A percentile compares a stretch with the other conserved stretches of the same genome.
Evolutionary conservation across 2,329 filamentous ascomycete species (phyloP).

Genomic region (Plenodomus biglobosus): DNA sequence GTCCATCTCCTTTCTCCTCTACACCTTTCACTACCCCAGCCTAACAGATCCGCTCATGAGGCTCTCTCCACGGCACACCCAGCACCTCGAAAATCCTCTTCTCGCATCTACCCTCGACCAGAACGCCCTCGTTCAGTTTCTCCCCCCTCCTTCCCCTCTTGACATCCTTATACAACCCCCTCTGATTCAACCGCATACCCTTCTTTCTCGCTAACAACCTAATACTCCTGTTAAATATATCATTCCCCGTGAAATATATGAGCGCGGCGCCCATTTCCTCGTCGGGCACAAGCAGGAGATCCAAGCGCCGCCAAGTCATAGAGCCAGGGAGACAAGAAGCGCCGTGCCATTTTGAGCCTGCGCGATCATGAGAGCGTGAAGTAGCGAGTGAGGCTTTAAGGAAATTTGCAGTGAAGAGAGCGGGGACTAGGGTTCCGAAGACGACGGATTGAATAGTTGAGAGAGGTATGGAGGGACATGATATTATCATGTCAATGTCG

Average conservation of each 20-base stretch:
- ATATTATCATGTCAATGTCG: constrained; percentile 85
- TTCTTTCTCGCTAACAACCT: constrained; percentile 77
- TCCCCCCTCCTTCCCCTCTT: constrained; percentile 59
- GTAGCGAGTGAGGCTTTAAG: constrained; percentile 70
- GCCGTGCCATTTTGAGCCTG: constrained; percentile 83
- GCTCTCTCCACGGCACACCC: constrained; percentile 77
- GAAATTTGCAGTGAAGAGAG: constrained; percentile 64
- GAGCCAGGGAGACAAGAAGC: constrained; percentile 69
- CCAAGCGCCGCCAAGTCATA: constrained; percentile 73
- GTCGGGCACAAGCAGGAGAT: constrained; percentile 80
- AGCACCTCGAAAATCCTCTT: constrained; percentile 77
- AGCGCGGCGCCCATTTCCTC: constrained; percentile 79
- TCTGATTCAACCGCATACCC: constrained; percentile 82
- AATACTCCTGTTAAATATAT: constrained; percentile 90
- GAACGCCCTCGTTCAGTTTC: constrained; percentile 66
- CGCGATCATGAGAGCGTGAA: constrained; percentile 49
- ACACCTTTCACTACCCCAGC: not conserved
- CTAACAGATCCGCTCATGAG: constrained; percentile 42
- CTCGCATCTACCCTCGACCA: constrained; percentile 76
- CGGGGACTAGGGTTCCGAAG: constrained; percentile 63
- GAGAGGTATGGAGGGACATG: constrained; percentile 59
- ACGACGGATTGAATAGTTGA: constrained; percentile 63
- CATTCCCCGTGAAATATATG: constrained; percentile 95
- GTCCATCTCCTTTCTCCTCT: not conserved
- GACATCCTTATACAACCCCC: constrained; percentile 73